Evolutionary conservation across 495 filamentous ascomycete species (phyloP).

Genomic region (Platismatia glauca): DNA sequence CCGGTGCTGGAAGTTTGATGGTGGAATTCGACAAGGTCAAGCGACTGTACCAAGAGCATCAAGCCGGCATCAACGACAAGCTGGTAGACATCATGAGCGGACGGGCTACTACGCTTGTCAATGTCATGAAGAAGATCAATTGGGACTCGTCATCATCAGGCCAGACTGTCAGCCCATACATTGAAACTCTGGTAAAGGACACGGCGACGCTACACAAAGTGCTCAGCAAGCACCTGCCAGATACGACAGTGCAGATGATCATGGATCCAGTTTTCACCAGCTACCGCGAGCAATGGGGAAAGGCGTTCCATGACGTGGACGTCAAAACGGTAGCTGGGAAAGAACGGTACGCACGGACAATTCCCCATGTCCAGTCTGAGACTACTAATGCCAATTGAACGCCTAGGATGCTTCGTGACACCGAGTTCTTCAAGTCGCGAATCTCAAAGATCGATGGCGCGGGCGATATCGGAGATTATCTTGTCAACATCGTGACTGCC

Average conservation of each 20-base stretch:
- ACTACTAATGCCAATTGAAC: background rate
- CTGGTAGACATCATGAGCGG: constrained; percentile 91
- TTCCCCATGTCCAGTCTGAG: constrained; percentile 20
- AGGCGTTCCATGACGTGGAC: constrained; percentile 58
- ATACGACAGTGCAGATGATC: constrained; percentile 70
- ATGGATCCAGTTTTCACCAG: constrained; percentile 83
- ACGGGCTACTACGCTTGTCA: constrained; percentile 61
- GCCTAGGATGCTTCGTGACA: constrained; percentile 68
- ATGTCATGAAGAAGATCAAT: constrained; percentile 63
- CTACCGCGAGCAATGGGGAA: constrained; percentile 76
- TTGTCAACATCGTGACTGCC: constrained; percentile 56
- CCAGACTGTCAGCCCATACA: constrained; percentile 56
- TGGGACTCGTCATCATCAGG: constrained; percentile 50
- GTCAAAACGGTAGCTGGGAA: constrained; percentile 59
- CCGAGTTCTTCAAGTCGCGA: constrained; percentile 62
- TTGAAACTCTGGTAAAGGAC: constrained; percentile 87
- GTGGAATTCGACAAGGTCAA: constrained; percentile 91
- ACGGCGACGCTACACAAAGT: constrained; percentile 83
- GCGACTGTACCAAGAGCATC: constrained; percentile 84
- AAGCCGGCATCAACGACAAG: constrained; percentile 88
- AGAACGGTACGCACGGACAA: constrained; percentile 50
- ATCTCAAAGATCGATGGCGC: constrained; percentile 76
- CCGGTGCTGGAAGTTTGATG: constrained; percentile 53
- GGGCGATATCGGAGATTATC: constrained; percentile 55
- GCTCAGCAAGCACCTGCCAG: constrained; percentile 73